phyloP scores from a whole-genome alignment of 768 basidiomycete genomes.

The Boletus vinaceobasis region DNA sequence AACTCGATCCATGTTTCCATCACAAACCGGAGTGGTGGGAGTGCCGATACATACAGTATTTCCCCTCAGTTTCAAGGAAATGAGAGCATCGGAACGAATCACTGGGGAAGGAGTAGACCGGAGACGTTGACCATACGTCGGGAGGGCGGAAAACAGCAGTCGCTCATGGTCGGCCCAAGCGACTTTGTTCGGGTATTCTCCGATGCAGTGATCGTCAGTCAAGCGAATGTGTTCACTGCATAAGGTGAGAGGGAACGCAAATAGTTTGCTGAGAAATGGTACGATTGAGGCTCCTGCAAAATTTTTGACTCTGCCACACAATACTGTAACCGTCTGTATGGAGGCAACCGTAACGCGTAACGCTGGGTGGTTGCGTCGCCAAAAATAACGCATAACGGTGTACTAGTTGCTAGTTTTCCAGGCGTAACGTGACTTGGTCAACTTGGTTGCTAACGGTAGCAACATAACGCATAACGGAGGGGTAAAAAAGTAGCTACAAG shows the following conservation, averaged over 20 bases:
- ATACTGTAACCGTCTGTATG: too few relatives aligned
- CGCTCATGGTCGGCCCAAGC: conserved; percentile 9
- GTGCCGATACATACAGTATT: neutral
- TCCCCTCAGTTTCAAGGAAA: neutral
- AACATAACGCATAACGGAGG: too few relatives aligned
- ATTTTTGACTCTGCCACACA: too few relatives aligned
- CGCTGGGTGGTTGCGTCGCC: too few relatives aligned
- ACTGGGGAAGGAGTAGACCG: conserved; percentile 4
- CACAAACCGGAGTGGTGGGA: conserved; percentile 10
- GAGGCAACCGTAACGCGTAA: too few relatives aligned
- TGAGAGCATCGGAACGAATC: conserved; percentile 1
- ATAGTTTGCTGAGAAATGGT: neutral
- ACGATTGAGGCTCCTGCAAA: too few relatives aligned
- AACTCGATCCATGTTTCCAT: neutral
- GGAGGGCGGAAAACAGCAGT: conserved; percentile 9
- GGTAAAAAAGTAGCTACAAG: too few relatives aligned
- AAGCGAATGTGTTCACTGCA: conserved; percentile 1
- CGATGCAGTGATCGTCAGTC: conserved; percentile 10
- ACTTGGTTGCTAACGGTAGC: too few relatives aligned
- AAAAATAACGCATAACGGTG: too few relatives aligned
- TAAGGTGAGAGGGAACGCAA: neutral
- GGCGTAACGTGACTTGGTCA: too few relatives aligned
- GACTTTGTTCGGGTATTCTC: conserved; percentile 13
- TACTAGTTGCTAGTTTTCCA: too few relatives aligned
- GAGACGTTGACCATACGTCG: conserved; percentile 9